phyloP scores from a whole-genome alignment of 1,284 basidiomycete species.

The Moesziomyces antarcticus region DNA sequence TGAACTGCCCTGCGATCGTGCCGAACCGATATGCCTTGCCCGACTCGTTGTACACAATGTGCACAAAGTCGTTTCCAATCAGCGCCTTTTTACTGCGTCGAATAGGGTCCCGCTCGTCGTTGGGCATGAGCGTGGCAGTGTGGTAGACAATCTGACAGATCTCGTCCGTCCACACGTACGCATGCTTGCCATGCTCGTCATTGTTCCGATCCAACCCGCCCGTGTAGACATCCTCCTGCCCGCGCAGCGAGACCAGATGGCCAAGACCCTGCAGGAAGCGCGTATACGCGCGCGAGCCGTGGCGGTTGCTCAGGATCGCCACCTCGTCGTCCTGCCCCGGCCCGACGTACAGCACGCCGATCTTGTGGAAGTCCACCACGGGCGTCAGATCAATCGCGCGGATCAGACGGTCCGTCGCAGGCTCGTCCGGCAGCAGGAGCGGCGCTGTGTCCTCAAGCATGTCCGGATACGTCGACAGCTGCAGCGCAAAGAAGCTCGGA shows the following conservation, averaged over 20 bases:
- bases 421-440: conserved; percentile 71
- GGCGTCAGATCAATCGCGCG: conserved; percentile 84
- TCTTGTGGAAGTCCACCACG: conserved; percentile 96
- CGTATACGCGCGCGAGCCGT: conserved; percentile 94
- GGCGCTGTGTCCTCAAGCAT: conserved; percentile 65
- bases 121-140: conserved; percentile 97
- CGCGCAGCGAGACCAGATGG: conserved; percentile 86
- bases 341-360: conserved; percentile 95
- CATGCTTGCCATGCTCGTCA: conserved; percentile 75
- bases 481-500: conserved; percentile 86
- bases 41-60: conserved; percentile 89
- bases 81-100: conserved; percentile 62
- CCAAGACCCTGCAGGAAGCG: conserved; percentile 91
- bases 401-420: conserved; percentile 75
- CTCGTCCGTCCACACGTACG: conserved; percentile 98
- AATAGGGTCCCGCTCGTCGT: conserved; percentile 53
- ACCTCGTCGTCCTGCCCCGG: conserved; percentile 85
- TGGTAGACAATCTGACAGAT: conserved; percentile 95
- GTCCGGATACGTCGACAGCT: conserved; percentile 74
- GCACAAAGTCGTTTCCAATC: conserved; percentile 67
- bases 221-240: conserved; percentile 83
- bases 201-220: conserved; percentile 89
- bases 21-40: conserved; percentile 80
- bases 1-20: conserved; percentile 90
- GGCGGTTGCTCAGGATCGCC: conserved; percentile 88